Evolutionary conservation across 257 asterid genomes (phyloP).

Genomic region (Phtheirospermum japonicum): DNA sequence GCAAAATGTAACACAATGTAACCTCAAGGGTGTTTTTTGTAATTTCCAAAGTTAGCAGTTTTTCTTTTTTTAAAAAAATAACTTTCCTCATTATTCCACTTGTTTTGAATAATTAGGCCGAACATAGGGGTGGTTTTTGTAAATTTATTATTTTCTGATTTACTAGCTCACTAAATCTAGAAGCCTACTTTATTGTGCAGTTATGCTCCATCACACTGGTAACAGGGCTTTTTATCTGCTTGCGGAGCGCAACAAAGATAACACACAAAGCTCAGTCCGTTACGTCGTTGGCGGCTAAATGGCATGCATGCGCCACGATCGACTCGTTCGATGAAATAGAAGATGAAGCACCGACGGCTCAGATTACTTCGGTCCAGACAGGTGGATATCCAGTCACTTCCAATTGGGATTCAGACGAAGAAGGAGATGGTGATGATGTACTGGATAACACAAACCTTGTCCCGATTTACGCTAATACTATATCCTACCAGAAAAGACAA

Average conservation of each 20-base stretch:
- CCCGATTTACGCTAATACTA: slow-evolving; percentile 46
- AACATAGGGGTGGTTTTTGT: neutral
- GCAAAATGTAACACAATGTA: too few species aligned
- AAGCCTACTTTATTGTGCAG: slow-evolving; percentile 40
- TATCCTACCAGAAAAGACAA: slow-evolving; percentile 88
- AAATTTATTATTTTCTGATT: neutral
- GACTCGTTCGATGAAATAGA: slow-evolving; percentile 48
- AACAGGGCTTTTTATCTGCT: slow-evolving; percentile 78
- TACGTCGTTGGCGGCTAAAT: slow-evolving; percentile 78
- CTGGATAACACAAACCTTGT: slow-evolving; percentile 66
- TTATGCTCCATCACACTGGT: slow-evolving; percentile 74
- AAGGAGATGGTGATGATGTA: slow-evolving; percentile 82
- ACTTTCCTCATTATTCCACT: too few species aligned
- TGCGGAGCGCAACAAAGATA: slow-evolving; percentile 88
- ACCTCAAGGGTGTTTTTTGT: too few species aligned
- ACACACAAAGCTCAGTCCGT: slow-evolving; percentile 82
- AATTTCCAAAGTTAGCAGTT: too few species aligned
- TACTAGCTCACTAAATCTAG: neutral
- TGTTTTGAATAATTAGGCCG: too few species aligned
- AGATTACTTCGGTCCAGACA: slow-evolving; percentile 29
- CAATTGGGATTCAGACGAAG: slow-evolving; percentile 63
- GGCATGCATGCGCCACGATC: slow-evolving; percentile 89
- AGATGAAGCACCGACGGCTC: slow-evolving; percentile 41
- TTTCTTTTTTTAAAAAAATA: too few species aligned
- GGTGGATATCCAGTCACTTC: slow-evolving; percentile 26